Conservation (phyloP, 495 filamentous ascomycete species). For the Ascobolus immersus region DNA sequence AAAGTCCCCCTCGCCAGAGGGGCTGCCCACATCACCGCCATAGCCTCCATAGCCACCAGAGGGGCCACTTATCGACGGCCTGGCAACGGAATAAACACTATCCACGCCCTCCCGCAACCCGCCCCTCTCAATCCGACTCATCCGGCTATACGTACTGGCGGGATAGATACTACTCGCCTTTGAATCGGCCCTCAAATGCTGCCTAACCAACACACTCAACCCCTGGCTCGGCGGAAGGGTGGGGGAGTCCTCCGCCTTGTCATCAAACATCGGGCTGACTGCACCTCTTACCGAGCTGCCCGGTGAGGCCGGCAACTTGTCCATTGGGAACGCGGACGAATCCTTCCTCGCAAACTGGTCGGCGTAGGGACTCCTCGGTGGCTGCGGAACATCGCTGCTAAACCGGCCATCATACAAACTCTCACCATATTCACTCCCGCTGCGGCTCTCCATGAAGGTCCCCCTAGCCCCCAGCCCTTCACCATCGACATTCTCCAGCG, state of each 20-base stretch:
- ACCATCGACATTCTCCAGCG: no score
- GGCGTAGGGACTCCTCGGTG: background rate
- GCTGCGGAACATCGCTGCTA: background rate
- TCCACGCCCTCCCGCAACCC: constrained; percentile 3
- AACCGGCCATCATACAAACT: no score
- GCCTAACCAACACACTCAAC: constrained; percentile 56
- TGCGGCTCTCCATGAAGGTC: no score
- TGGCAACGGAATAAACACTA: no score
- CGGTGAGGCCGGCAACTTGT: background rate
- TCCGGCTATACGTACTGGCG: constrained; percentile 12
- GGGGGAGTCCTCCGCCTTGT: constrained; percentile 39
- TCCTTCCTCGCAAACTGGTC: background rate
- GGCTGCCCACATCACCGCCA: constrained; percentile 15
- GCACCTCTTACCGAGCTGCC: constrained; percentile 16
- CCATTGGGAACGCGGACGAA: background rate
- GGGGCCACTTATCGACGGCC: background rate
- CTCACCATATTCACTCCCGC: no score
- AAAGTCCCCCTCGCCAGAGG: no score
- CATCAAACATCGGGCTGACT: constrained; percentile 7
- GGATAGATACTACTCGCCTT: constrained; percentile 52
- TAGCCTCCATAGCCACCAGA: constrained; percentile 12
- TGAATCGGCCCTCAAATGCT: constrained; percentile 66
- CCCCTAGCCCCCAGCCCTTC: no score
- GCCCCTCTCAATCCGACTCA: constrained; percentile 10
- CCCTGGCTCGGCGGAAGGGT: constrained; percentile 48